Evolutionary conservation across 441 rosid genomes (phyloP), one percentile per base, ranked within the genome.

Genomic region (Theobroma grandiflorum): DNA sequence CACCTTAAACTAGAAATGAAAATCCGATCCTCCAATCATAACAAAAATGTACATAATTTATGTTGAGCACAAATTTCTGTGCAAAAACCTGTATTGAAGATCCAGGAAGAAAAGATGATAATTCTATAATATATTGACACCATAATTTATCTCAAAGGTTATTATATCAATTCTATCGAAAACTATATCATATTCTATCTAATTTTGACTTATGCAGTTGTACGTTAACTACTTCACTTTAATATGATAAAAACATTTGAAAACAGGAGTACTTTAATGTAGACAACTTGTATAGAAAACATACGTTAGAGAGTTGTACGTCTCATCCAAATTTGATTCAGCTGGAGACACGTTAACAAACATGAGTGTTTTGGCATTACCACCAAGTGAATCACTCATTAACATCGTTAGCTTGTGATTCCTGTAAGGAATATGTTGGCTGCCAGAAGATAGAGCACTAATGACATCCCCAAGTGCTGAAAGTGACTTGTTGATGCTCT

Each of bases 321-420:
- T 90, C 87, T 95, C 99, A 1, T 97, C 99, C 89, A 97, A 82
- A 84, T 93, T 95, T 64, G 98, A 91, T 83, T 95, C 99, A 0
- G 94, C 94, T 18, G 98, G 98, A 57, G 99, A 95, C 6, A 93
- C 95, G 42, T 94, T 97, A 35, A 97, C 99, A 53, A 97, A 95
- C 99, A 95, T 97, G 45, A 95, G 94, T 1, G 99, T 97, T 85
- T 97, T 97, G 0, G 99, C 99, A 86, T 97, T 97, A 65, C 99
- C 99, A 38, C 99, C 99, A 3, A 97, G 92, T 42, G 99, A 97
- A 87, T 97, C 99, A 40, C 98, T 95, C 99, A 97, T 95, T 82
- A 97, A 79, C 99, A 97, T 93, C 0, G 99, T 97, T 78, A 97
- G 72, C 81, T 97, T 97, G 90, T 97, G 99, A 82, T 97, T 97